Conservation (phyloP, 169 alveolate species). For the Plasmodium relictum region DNA sequence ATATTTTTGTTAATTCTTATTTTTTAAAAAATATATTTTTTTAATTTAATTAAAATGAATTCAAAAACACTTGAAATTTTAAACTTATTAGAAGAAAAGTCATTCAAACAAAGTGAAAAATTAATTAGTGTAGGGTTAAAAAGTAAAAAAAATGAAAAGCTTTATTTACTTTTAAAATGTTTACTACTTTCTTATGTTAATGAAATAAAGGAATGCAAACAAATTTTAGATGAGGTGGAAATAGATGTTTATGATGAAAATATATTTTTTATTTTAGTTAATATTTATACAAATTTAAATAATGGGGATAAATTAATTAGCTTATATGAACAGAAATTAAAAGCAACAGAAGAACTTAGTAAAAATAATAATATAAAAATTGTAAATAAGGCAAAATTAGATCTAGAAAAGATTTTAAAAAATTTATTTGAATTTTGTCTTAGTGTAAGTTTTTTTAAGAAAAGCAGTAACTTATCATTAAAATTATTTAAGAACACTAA, state of each 20-base stretch:
- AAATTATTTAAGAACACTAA: conserved; percentile 43
- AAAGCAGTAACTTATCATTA: conserved; percentile 50
- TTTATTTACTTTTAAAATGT: conserved; percentile 41
- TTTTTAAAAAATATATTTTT: no score
- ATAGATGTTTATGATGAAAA: conserved; percentile 36
- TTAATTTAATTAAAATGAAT: conserved; percentile 20
- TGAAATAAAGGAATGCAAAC: conserved; percentile 55
- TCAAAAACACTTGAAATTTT: conserved; percentile 51
- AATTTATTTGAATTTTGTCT: conserved; percentile 50
- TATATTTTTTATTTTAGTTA: conserved; percentile 39
- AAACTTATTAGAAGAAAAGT: conserved; percentile 53
- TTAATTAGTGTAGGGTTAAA: conserved; percentile 36
- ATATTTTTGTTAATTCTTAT: no score
- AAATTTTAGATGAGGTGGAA: conserved; percentile 4
- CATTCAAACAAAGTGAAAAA: conserved; percentile 57
- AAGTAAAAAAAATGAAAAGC: conserved; percentile 50
- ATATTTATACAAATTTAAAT: conserved; percentile 41
- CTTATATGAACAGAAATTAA: conserved; percentile 39
- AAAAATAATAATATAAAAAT: neutral
- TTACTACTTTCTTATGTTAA: conserved; percentile 48
- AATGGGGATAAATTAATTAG: conserved; percentile 30
- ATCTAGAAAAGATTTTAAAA: conserved; percentile 19
- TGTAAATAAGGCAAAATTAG: conserved; percentile 5
- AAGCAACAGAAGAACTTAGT: conserved; percentile 9
- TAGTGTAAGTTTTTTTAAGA: conserved; percentile 46